Evolutionary conservation across 2,329 filamentous ascomycete genomes (phyloP).

Genomic region (Aureobasidium sp.): DNA sequence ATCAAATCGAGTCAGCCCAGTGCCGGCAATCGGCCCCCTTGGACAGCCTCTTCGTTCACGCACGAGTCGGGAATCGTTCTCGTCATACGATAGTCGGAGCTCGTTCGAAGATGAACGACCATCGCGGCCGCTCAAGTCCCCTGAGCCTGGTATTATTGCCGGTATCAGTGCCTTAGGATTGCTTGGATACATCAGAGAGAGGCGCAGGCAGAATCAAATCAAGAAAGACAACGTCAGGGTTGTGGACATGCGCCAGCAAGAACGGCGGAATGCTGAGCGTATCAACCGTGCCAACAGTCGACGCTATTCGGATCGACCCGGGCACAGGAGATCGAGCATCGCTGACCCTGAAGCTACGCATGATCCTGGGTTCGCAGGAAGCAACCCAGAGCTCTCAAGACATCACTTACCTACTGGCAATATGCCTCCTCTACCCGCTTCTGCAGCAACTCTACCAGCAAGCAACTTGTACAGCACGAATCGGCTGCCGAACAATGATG

Average conservation of each 20-base stretch:
- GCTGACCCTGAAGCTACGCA: conserved; percentile 28
- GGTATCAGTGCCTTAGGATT: conserved; percentile 43
- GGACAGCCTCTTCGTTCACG: conserved; percentile 12
- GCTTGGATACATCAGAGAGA: conserved; percentile 36
- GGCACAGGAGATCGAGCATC: conserved; percentile 24
- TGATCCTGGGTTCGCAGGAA: conserved; percentile 35
- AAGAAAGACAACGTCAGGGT: conserved; percentile 56
- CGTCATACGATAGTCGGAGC: conserved; percentile 17
- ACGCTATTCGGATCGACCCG: conserved; percentile 27
- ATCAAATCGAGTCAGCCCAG: background rate
- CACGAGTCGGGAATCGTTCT: conserved; percentile 17
- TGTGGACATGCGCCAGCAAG: conserved; percentile 44
- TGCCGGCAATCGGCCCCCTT: background rate
- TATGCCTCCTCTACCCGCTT: conserved; percentile 29
- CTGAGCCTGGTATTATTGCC: conserved; percentile 35
- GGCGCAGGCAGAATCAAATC: conserved; percentile 46
- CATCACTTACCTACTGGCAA: conserved; percentile 26
- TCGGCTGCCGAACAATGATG: conserved; percentile 3
- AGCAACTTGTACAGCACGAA: conserved; percentile 2
- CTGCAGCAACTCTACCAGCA: conserved; percentile 24
- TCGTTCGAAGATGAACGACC: conserved; percentile 16
- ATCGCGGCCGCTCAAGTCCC: conserved; percentile 13
- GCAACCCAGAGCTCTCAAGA: conserved; percentile 39
- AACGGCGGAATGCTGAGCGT: conserved; percentile 35
- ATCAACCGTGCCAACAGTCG: conserved; percentile 24